A percentile compares a stretch with the other conserved stretches of the same genome.
Evolutionary conservation across 2,329 filamentous ascomycete genomes (phyloP).

Genomic region (Erysiphe neolycopersici): DNA sequence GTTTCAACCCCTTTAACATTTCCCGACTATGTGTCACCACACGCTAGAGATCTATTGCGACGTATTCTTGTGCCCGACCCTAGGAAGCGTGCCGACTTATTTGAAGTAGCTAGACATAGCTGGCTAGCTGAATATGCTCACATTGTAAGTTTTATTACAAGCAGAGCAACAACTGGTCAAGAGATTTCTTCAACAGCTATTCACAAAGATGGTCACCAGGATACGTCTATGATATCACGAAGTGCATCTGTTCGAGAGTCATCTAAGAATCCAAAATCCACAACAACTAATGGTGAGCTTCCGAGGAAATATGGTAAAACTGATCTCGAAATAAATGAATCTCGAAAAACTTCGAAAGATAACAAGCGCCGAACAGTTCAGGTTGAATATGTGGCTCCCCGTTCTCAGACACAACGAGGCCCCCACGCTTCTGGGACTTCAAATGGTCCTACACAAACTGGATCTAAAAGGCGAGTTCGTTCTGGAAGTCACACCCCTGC

Average conservation of each 20-base stretch:
- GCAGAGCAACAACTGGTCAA: constrained; percentile 63
- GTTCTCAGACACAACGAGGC: constrained; percentile 55
- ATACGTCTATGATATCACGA: constrained; percentile 41
- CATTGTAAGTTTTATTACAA: constrained; percentile 89
- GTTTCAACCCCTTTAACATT: constrained; percentile 92
- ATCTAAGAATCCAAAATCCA: constrained; percentile 35
- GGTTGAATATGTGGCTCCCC: constrained; percentile 87
- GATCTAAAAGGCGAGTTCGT: constrained; percentile 24
- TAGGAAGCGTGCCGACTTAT: constrained; percentile 78
- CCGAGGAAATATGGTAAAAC: constrained; percentile 48
- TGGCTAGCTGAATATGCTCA: constrained; percentile 97
- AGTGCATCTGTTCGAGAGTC: constrained; percentile 84
- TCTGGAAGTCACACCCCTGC: constrained; percentile 26
- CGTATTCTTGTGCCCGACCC: constrained; percentile 90
- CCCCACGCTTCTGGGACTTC: constrained; percentile 13
- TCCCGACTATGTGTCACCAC: constrained; percentile 93
- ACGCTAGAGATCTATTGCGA: constrained; percentile 74
- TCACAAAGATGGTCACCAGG: constrained; percentile 24
- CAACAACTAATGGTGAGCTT: constrained; percentile 31
- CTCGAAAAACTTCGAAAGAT: constrained; percentile 43
- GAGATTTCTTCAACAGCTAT: constrained; percentile 66
- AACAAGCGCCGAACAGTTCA: constrained; percentile 86
- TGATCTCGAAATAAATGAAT: constrained; percentile 36
- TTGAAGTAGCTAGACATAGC: constrained; percentile 91
- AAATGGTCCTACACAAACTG: constrained; percentile 10